Evolutionary conservation across 176 grass and related monocot species (phyloP).

Genomic region (Oryza australiensis): DNA sequence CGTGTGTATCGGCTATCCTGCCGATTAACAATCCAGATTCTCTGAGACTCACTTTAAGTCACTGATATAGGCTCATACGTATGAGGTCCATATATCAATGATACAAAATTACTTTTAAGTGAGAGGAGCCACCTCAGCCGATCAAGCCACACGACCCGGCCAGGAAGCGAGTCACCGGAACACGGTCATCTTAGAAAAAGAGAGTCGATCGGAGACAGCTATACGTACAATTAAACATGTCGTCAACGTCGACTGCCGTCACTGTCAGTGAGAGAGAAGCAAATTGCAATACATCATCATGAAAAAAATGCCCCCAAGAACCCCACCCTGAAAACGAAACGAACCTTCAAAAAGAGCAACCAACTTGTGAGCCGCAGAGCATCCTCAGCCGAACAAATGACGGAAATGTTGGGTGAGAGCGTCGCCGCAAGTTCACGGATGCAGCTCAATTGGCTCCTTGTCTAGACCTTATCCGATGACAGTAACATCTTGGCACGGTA

Average conservation of each 20-base stretch:
- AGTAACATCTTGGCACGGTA: slow-evolving; percentile 18
- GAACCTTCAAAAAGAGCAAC: neutral
- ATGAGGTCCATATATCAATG: too few species aligned
- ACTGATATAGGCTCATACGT: too few species aligned
- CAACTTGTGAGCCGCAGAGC: neutral
- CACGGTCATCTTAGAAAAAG: neutral
- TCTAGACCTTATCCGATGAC: slow-evolving; percentile 16
- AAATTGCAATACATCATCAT: neutral
- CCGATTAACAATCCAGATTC: too few species aligned
- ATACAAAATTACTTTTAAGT: too few species aligned
- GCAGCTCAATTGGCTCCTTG: neutral
- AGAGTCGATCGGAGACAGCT: neutral
- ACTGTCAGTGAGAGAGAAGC: neutral
- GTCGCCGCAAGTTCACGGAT: neutral
- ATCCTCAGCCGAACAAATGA: neutral
- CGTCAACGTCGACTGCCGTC: neutral
- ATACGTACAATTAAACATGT: neutral
- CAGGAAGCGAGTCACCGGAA: neutral
- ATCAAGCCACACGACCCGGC: neutral
- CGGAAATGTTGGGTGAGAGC: neutral
- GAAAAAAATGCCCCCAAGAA: neutral
- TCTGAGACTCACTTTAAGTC: too few species aligned
- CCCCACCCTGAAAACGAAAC: neutral
- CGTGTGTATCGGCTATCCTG: neutral
- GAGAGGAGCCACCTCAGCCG: too few species aligned